Percentiles rank a stretch among this genome's conserved stretches.
These are phyloP conservation scores for Grosmannia serpens DNA, from an alignment of 2,329 filamentous ascomycete species.

Conservation along the genomic window DNA sequence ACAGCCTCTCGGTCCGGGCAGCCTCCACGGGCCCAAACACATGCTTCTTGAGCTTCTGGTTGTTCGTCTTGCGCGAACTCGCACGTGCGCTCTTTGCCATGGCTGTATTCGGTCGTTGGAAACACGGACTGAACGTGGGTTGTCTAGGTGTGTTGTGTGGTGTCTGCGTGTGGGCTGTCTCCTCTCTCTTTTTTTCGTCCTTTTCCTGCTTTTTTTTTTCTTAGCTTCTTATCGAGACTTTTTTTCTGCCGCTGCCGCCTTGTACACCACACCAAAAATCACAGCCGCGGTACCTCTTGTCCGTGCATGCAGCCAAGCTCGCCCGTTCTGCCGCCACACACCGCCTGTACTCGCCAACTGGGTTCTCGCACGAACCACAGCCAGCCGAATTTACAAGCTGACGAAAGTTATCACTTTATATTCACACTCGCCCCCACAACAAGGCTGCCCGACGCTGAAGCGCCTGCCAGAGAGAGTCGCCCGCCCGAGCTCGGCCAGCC, in stretches of 20 bases:
- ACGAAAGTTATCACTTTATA: neutral
- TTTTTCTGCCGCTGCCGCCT: neutral
- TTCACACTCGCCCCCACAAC: neutral
- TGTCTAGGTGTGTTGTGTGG: neutral
- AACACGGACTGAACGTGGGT: neutral
- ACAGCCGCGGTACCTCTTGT: neutral
- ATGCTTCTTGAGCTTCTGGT: constrained; percentile 62
- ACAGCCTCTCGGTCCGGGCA: constrained; percentile 71
- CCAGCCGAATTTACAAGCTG: neutral
- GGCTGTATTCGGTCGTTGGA: neutral
- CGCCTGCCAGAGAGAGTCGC: neutral
- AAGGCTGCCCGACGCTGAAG: neutral
- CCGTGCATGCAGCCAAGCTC: neutral
- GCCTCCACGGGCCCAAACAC: constrained; percentile 77
- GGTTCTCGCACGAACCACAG: neutral
- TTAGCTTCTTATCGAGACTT: neutral
- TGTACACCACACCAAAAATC: neutral
- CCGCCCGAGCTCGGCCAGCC: neutral
- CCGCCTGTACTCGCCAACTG: neutral
- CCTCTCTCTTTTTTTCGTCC: neutral
- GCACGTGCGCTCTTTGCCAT: constrained; percentile 87
- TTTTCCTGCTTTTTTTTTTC: neutral
- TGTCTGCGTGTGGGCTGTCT: neutral
- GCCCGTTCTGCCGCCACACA: neutral
- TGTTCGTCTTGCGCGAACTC: constrained; percentile 72